Conservation (phyloP, 768 basidiomycete species). For the Leccinum fibrillosum region DNA sequence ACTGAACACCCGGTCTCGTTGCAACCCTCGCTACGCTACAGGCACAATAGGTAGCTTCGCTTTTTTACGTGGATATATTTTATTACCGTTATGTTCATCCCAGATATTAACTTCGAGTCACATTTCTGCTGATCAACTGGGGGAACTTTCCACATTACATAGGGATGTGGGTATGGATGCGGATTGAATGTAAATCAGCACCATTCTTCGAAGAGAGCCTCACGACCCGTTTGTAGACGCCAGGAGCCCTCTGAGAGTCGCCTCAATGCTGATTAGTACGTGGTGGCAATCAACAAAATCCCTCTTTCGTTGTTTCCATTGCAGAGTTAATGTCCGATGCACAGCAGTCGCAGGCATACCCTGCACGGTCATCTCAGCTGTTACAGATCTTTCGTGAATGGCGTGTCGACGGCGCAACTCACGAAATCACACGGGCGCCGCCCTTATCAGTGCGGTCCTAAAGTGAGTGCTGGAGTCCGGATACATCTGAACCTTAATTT, state of each 20-base stretch:
- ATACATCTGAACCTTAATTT: not conserved
- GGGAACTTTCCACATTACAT: constrained; percentile 9
- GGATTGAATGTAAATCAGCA: not conserved
- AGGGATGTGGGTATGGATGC: constrained; percentile 4
- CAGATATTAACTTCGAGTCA: constrained; percentile 15
- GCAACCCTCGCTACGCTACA: constrained; percentile 8
- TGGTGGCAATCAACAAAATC: not conserved
- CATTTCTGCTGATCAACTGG: constrained; percentile 14
- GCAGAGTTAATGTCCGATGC: not conserved
- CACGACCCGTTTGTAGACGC: not conserved
- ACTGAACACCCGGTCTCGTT: constrained; percentile 1
- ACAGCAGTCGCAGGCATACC: constrained; percentile 1
- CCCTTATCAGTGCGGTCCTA: not conserved
- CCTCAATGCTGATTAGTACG: constrained; percentile 1
- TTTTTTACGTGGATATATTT: constrained; percentile 26
- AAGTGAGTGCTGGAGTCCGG: constrained; percentile 5
- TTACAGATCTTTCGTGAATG: not conserved
- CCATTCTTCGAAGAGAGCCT: not conserved
- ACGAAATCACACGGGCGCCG: not conserved
- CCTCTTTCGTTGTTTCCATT: not conserved
- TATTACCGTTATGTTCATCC: constrained; percentile 26
- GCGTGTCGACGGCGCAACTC: not conserved
- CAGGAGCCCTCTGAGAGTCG: not conserved
- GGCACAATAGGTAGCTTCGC: constrained; percentile 14
- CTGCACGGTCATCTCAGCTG: not conserved